Conservation (phyloP, 352 stramenopile species). For the Pythium coloratum region DNA sequence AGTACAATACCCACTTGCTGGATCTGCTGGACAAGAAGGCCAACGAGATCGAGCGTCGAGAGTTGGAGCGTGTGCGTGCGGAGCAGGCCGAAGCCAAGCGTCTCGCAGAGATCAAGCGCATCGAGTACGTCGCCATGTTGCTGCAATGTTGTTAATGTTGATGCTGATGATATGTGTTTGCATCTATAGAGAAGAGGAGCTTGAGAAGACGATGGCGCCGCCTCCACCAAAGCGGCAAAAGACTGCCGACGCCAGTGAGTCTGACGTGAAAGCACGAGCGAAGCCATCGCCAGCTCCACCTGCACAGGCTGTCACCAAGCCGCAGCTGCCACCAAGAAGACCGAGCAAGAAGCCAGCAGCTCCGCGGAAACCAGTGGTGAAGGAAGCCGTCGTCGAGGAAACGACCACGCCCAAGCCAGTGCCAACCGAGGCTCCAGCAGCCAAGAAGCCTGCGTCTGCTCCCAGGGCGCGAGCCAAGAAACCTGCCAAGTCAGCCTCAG, state of each 20-base stretch:
- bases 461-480: background rate
- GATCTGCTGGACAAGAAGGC: conserved; percentile 44
- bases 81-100: conserved; percentile 33
- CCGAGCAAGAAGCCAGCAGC: conserved; percentile 23
- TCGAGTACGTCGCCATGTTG: conserved; percentile 16
- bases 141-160: background rate
- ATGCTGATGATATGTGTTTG: background rate
- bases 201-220: conserved; percentile 2
- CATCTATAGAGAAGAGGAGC: conserved; percentile 24
- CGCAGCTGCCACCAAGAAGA: conserved; percentile 7
- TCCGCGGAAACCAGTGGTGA: conserved; percentile 8
- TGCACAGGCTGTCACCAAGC: background rate
- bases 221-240: conserved; percentile 25
- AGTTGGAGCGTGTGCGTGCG: conserved; percentile 38
- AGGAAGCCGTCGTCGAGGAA: conserved; percentile 10
- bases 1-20: conserved; percentile 48
- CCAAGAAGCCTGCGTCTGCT: background rate
- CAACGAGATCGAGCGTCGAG: conserved; percentile 38
- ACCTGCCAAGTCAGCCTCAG: background rate
- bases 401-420: background rate
- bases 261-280: background rate
- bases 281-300: conserved; percentile 1
- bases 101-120: conserved; percentile 37
- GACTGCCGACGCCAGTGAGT: conserved; percentile 4
- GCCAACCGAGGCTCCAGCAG: background rate